phyloP scores from a whole-genome alignment of 2,329 filamentous ascomycete species.

The Exophiala alcalophila region DNA sequence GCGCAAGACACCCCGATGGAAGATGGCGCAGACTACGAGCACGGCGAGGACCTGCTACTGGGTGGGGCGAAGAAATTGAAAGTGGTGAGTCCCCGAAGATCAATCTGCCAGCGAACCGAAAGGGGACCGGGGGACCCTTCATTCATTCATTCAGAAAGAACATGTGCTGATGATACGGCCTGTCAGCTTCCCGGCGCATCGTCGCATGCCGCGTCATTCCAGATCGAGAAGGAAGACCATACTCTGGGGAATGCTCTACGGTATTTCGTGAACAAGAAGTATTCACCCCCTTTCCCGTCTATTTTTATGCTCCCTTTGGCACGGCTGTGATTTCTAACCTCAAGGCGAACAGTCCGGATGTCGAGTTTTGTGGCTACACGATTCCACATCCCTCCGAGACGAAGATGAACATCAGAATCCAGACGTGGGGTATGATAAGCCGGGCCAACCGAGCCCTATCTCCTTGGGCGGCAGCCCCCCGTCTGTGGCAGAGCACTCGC shows the following conservation, averaged over 20 bases:
- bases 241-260: slow-evolving; percentile 91
- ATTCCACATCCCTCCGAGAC: slow-evolving; percentile 94
- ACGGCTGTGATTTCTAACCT: too few relatives aligned
- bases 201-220: slow-evolving; percentile 87
- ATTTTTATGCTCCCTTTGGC: too few relatives aligned
- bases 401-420: slow-evolving; percentile 96
- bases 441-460: too few relatives aligned
- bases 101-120: not conserved
- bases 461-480: too few relatives aligned
- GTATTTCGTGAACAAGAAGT: slow-evolving; percentile 99
- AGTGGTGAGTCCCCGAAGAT: slow-evolving; percentile 25
- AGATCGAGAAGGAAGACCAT: slow-evolving; percentile 91
- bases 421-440: slow-evolving; percentile 97
- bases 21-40: slow-evolving; percentile 16
- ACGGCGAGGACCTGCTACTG: slow-evolving; percentile 22
- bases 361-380: slow-evolving; percentile 97
- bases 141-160: not conserved
- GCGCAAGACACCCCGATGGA: slow-evolving; percentile 4
- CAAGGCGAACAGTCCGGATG: slow-evolving; percentile 73
- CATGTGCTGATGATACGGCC: slow-evolving; percentile 1
- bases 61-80: slow-evolving; percentile 27
- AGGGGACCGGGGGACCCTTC: not conserved
- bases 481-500: not conserved
- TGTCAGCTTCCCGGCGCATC: slow-evolving; percentile 74
- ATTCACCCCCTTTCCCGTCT: slow-evolving; percentile 35